Evolutionary conservation across 2,329 filamentous ascomycete genomes (phyloP), one percentile per base, ranked within the genome.

Genomic region (Aspergillus luchuensis): DNA sequence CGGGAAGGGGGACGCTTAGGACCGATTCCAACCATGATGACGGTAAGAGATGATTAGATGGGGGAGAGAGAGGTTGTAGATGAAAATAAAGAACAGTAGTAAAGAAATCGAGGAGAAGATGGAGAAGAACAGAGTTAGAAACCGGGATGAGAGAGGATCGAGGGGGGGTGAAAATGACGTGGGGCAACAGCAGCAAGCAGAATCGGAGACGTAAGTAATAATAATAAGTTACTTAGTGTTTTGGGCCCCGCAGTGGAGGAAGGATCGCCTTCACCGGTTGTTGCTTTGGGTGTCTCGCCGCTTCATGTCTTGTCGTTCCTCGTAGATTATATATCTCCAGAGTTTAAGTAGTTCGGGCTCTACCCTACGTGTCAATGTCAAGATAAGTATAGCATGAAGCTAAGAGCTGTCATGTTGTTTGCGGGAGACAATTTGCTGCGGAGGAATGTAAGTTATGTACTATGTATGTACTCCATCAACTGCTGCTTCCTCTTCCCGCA

Each of bases 1-100:
- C 88, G 87, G 78, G 87, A 88, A 45, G 87, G 87, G 65, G 83
- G 82, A 72, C 82, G 84, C 75, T 85, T 87, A 65, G 87, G 85
- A 73, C 86, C 85, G 63, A 88, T 69, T 71, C 85, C 84, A 67
- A 89, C 86, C 88, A 90, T 90, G 53, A 71, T 84, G 77, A 56
- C 11, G 48, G 23, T 57, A 36, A 36, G 11, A 36, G 33, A 36
- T 36, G 30, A 36, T 36, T 13, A 56, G 19, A 50, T 43, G 52
- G 21, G 53, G 50, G 39, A 33, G 21, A n/a, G 11, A 15, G n/a
- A 8, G 59, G 52, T 33, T 36, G 45, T 54, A 52, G 53, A 17
- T 43, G 41, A 57, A 15, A 38, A 48, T 55, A 48, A 54, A 17
- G 45, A 43, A 57, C n/a, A 21, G 51, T 48, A 28, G 25, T 58